Evolutionary conservation across 2,329 filamentous ascomycete genomes (phyloP).

Genomic region (Talaromyces amestolkiae): DNA sequence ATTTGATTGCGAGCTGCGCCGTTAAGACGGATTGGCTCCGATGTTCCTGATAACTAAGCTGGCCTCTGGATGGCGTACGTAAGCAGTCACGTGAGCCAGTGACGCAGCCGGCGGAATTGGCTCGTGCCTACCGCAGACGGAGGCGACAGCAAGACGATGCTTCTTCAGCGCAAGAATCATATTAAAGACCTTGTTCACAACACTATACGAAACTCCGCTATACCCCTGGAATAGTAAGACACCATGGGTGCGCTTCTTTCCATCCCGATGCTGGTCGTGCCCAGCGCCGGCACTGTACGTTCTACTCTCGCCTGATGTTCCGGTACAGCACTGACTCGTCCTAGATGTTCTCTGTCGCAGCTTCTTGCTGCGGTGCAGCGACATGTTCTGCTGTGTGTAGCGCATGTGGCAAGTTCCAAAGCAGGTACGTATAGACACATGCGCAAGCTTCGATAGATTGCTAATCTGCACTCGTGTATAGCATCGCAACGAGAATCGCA

Average conservation of each 20-base stretch:
- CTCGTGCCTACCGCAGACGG: not conserved
- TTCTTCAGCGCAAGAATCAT: not conserved
- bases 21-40: constrained; percentile 12
- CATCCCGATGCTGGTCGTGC: constrained; percentile 81
- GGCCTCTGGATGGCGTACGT: constrained; percentile 2
- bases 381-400: constrained; percentile 95
- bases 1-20: constrained; percentile 2
- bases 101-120: constrained; percentile 11
- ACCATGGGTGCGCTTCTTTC: constrained; percentile 89
- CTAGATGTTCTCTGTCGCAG: constrained; percentile 72
- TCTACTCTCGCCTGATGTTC: constrained; percentile 4
- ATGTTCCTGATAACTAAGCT: constrained; percentile 6
- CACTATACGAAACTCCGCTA: not conserved
- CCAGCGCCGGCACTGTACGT: constrained; percentile 80
- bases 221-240: not conserved
- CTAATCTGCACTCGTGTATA: constrained; percentile 41
- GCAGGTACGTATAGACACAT: constrained; percentile 61
- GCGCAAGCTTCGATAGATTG: not conserved
- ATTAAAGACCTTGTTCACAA: not conserved
- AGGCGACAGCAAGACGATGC: not conserved
- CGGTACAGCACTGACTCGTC: constrained; percentile 21
- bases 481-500: constrained; percentile 93
- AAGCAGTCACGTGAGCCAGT: constrained; percentile 11
- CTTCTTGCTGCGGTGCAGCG: constrained; percentile 93
- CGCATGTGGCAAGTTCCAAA: constrained; percentile 93